Conservation (phyloP, 73 alveolate species). For the Tetrahymena borealis region DNA sequence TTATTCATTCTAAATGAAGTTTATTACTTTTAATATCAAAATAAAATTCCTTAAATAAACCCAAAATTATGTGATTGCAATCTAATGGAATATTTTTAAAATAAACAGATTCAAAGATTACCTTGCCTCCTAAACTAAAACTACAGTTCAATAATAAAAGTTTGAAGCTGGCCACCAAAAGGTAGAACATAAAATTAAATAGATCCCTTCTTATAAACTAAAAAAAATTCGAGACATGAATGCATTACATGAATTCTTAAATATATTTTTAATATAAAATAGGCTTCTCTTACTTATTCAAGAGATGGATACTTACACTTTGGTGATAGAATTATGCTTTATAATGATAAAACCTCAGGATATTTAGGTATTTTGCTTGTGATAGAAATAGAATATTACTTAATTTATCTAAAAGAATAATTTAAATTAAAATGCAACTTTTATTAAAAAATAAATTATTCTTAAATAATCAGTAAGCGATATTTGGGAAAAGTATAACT, state of each 20-base stretch:
- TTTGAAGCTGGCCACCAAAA: background rate
- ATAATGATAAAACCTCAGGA: constrained; percentile 21
- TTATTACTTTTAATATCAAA: too few species aligned
- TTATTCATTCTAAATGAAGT: background rate
- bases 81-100: too few species aligned
- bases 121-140: background rate
- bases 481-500: constrained; percentile 21
- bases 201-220: too few species aligned
- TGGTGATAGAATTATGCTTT: background rate
- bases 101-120: background rate
- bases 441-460: background rate
- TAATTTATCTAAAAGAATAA: background rate
- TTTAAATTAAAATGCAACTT: background rate
- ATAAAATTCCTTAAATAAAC: too few species aligned
- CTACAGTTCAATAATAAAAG: background rate
- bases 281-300: constrained; percentile 32
- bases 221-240: too few species aligned
- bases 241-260: too few species aligned
- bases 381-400: too few species aligned
- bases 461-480: background rate
- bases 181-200: background rate
- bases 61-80: too few species aligned
- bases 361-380: constrained; percentile 5
- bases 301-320: constrained; percentile 11
- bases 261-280: background rate